Evolutionary conservation across 2,329 filamentous ascomycete genomes (phyloP).

Genomic region (Paraphaeosphaeria minitans): DNA sequence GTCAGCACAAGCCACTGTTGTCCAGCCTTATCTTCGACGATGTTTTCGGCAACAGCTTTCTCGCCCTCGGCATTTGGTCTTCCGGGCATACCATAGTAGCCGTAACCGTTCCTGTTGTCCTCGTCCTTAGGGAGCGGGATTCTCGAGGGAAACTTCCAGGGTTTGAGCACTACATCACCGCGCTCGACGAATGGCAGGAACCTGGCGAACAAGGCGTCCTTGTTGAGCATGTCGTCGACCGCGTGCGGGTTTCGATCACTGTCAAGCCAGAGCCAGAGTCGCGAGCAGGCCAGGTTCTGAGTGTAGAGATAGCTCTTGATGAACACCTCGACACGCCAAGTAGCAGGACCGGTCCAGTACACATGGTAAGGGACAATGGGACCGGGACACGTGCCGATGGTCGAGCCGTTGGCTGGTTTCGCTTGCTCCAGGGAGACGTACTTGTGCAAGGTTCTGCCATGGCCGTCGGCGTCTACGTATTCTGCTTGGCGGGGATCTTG

Average conservation of each 20-base stretch:
- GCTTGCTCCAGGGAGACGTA: slow-evolving; percentile 47
- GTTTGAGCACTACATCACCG: slow-evolving; percentile 58
- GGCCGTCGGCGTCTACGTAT: slow-evolving; percentile 50
- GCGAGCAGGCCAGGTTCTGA: slow-evolving; percentile 61
- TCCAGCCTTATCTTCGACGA: slow-evolving; percentile 55
- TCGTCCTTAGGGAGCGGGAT: slow-evolving; percentile 57
- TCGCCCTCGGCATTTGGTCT: slow-evolving; percentile 51
- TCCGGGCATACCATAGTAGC: slow-evolving; percentile 56
- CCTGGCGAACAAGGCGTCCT: slow-evolving; percentile 58
- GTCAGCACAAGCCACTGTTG: slow-evolving; percentile 61
- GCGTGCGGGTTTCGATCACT: slow-evolving; percentile 58
- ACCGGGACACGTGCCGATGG: slow-evolving; percentile 58
- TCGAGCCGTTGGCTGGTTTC: slow-evolving; percentile 44
- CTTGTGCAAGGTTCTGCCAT: slow-evolving; percentile 46
- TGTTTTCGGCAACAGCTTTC: slow-evolving; percentile 55
- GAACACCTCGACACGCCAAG: slow-evolving; percentile 62
- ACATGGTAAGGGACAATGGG: slow-evolving; percentile 62
- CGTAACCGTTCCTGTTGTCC: slow-evolving; percentile 56
- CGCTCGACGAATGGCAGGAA: slow-evolving; percentile 60
- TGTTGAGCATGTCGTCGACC: slow-evolving; percentile 57
- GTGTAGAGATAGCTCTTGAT: slow-evolving; percentile 63
- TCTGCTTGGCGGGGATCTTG: slow-evolving; percentile 51
- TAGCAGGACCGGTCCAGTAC: slow-evolving; percentile 63
- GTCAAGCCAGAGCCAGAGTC: slow-evolving; percentile 61
- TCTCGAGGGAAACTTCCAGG: slow-evolving; percentile 60